Evolutionary conservation across 2,329 filamentous ascomycete species (phyloP).

Genomic region (Trichoderma sp.): DNA sequence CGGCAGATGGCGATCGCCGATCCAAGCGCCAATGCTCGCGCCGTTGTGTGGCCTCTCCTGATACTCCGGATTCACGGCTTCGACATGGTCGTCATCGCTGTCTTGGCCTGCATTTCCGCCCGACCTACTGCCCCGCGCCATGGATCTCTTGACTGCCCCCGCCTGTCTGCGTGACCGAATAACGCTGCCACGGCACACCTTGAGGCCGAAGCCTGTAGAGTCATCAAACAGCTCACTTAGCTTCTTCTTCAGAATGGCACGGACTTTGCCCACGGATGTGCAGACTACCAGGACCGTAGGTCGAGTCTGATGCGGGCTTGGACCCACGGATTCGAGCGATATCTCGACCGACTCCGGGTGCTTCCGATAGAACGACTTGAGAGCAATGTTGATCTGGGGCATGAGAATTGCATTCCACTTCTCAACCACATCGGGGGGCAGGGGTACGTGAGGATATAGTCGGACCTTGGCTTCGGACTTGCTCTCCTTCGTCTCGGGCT

Average conservation of each 20-base stretch:
- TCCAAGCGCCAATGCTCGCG: constrained; percentile 90
- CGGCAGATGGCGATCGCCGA: constrained; percentile 80
- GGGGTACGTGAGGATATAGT: constrained; percentile 61
- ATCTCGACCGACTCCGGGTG: constrained; percentile 78
- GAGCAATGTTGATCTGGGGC: constrained; percentile 71
- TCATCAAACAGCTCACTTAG: constrained; percentile 67
- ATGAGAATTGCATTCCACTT: constrained; percentile 73
- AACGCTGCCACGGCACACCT: constrained; percentile 71
- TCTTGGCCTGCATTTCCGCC: constrained; percentile 31
- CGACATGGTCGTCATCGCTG: constrained; percentile 44
- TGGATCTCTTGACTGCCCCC: constrained; percentile 38
- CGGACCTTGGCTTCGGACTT: constrained; percentile 51
- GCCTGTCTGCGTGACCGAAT: constrained; percentile 58
- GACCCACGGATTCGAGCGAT: constrained; percentile 73
- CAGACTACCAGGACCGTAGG: constrained; percentile 79
- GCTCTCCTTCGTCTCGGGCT: constrained; percentile 30
- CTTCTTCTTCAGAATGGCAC: constrained; percentile 69
- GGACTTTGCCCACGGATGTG: constrained; percentile 72
- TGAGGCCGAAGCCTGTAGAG: constrained; percentile 63
- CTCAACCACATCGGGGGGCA: constrained; percentile 64
- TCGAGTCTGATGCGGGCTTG: constrained; percentile 64
- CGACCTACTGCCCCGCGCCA: constrained; percentile 33
- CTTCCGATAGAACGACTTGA: constrained; percentile 71
- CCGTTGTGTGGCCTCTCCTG: constrained; percentile 80
- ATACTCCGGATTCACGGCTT: constrained; percentile 70